Conservation (phyloP, 306 rosid genomes). For the Vicia sativa region DNA sequence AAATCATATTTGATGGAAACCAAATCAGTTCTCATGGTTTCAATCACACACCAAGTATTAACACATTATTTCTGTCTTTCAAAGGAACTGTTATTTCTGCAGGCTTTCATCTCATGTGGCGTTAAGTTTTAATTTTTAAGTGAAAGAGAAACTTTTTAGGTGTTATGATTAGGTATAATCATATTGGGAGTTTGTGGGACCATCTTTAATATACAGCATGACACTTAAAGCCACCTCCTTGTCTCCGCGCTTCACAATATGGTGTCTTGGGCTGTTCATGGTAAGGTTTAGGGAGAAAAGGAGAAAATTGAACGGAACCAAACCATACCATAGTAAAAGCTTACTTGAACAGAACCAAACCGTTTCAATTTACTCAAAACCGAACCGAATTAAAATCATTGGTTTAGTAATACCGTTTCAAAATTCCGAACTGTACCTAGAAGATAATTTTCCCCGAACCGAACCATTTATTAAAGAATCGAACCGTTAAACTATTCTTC, state of each 20-base stretch:
- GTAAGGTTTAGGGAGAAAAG: too few species aligned
- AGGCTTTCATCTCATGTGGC: slow-evolving; percentile 31
- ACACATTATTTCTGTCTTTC: slow-evolving; percentile 4
- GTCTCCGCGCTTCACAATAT: not conserved
- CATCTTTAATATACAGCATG: slow-evolving; percentile 8
- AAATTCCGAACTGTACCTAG: too few species aligned
- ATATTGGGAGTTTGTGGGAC: not conserved
- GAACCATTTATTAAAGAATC: too few species aligned
- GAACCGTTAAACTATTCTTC: too few species aligned
- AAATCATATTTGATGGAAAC: not conserved
- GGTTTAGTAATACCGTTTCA: too few species aligned
- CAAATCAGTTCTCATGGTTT: not conserved
- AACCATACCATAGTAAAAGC: too few species aligned
- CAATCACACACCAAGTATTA: not conserved
- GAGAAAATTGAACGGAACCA: too few species aligned
- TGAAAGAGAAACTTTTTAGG: slow-evolving; percentile 17
- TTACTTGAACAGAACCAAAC: too few species aligned
- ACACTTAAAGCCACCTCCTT: slow-evolving; percentile 6
- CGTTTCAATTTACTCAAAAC: too few species aligned
- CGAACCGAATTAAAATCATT: too few species aligned
- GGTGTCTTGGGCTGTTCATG: not conserved
- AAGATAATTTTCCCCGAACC: too few species aligned
- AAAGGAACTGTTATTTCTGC: slow-evolving; percentile 15
- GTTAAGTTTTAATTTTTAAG: slow-evolving; percentile 4
- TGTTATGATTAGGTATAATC: slow-evolving; percentile 12